Conservation (phyloP, 2,329 filamentous ascomycete genomes). For the Fusarium sacchari region DNA sequence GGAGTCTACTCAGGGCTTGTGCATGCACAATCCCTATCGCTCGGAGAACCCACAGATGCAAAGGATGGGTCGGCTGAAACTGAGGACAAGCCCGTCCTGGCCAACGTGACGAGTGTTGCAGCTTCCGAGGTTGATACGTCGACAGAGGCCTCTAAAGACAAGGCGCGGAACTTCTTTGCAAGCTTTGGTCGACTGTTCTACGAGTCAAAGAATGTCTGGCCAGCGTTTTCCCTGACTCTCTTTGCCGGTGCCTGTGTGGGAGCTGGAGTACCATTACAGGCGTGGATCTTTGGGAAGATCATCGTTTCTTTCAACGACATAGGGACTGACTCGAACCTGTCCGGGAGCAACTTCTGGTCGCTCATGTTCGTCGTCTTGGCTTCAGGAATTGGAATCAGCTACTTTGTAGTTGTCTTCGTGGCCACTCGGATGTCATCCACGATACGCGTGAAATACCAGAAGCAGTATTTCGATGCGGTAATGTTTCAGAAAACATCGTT, state of each 20-base stretch:
- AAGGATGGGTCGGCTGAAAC: slow-evolving; percentile 49
- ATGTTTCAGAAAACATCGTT: slow-evolving; percentile 68
- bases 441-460: slow-evolving; percentile 64
- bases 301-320: slow-evolving; percentile 60
- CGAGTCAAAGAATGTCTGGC: slow-evolving; percentile 64
- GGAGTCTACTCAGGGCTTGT: slow-evolving; percentile 77
- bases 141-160: slow-evolving; percentile 38
- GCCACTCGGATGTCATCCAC: slow-evolving; percentile 59
- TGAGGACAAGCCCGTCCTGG: slow-evolving; percentile 54
- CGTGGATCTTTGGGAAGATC: slow-evolving; percentile 65
- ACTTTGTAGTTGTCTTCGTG: slow-evolving; percentile 54
- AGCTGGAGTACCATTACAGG: slow-evolving; percentile 61
- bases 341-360: slow-evolving; percentile 68
- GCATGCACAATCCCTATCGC: slow-evolving; percentile 67
- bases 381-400: slow-evolving; percentile 60
- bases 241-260: slow-evolving; percentile 57
- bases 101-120: slow-evolving; percentile 58
- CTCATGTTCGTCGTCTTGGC: slow-evolving; percentile 73
- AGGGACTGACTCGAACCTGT: slow-evolving; percentile 47
- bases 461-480: slow-evolving; percentile 70
- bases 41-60: slow-evolving; percentile 58
- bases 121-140: slow-evolving; percentile 47
- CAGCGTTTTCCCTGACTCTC: slow-evolving; percentile 61
- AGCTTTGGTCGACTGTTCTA: slow-evolving; percentile 67
- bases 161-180: slow-evolving; percentile 56